Evolutionary conservation across 2,329 filamentous ascomycete genomes (phyloP).

Genomic region (Diaporthe sp.): DNA sequence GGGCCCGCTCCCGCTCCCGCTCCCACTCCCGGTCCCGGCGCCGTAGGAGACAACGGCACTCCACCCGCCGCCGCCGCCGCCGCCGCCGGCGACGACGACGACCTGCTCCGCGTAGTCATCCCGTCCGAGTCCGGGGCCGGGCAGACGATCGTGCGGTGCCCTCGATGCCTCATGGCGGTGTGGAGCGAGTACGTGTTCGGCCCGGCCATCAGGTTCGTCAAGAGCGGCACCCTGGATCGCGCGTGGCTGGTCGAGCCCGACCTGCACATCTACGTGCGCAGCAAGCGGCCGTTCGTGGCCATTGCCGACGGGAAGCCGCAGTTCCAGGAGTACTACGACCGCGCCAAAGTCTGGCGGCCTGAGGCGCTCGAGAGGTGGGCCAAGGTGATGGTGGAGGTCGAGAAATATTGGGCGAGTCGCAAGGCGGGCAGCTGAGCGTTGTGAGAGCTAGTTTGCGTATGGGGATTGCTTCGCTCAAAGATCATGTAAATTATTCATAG

Average conservation of each 20-base stretch:
- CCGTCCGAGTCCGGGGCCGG: constrained; percentile 53
- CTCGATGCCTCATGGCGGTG: constrained; percentile 51
- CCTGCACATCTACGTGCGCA: constrained; percentile 55
- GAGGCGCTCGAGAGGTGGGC: constrained; percentile 46
- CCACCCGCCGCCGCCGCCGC: neutral
- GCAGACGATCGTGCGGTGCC: constrained; percentile 55
- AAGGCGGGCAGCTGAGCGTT: neutral
- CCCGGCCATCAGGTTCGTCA: constrained; percentile 48
- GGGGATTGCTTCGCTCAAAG: no score
- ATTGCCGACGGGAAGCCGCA: constrained; percentile 49
- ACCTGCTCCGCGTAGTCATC: constrained; percentile 36
- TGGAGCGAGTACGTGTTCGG: constrained; percentile 54
- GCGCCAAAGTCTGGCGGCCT: constrained; percentile 45
- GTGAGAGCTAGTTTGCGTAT: neutral
- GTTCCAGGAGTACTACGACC: constrained; percentile 50
- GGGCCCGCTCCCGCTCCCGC: constrained; percentile 18
- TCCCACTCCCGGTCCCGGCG: neutral
- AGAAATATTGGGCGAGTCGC: constrained; percentile 20
- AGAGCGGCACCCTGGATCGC: constrained; percentile 56
- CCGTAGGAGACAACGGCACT: neutral
- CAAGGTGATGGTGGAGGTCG: constrained; percentile 39
- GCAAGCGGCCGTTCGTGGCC: constrained; percentile 50
- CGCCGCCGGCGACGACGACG: neutral
- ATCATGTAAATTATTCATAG: no score
- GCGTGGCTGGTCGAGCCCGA: constrained; percentile 52